Evolutionary conservation across 495 filamentous ascomycete genomes (phyloP).

Genomic region (Melanomma pulvis-pyrius): DNA sequence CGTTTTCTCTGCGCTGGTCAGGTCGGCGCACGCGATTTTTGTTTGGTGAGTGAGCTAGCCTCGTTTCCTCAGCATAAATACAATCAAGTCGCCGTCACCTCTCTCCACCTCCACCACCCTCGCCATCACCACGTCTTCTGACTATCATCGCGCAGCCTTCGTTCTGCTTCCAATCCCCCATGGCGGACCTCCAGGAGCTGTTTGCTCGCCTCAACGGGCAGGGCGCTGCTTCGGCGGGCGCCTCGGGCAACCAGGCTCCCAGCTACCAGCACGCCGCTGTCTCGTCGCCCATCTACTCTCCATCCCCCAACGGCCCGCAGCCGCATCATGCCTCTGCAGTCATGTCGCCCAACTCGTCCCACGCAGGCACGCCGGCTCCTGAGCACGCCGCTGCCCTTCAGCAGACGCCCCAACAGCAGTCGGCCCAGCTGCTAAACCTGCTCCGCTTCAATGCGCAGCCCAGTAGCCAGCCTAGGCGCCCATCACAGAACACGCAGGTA

Average conservation of each 20-base stretch:
- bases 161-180: background rate
- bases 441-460: conserved; percentile 69
- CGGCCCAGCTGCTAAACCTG: conserved; percentile 76
- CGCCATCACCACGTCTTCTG: background rate
- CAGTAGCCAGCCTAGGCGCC: conserved; percentile 25
- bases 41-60: background rate
- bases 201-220: conserved; percentile 39
- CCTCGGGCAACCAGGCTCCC: conserved; percentile 9
- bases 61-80: background rate
- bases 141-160: background rate
- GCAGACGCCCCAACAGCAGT: conserved; percentile 51
- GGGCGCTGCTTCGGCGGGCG: conserved; percentile 8
- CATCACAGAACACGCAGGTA: conserved; percentile 8
- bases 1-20: background rate
- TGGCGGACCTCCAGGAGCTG: conserved; percentile 44
- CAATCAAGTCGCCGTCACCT: background rate
- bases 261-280: conserved; percentile 42
- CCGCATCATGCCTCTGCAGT: conserved; percentile 42
- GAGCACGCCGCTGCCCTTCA: conserved; percentile 16
- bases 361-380: conserved; percentile 52
- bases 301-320: conserved; percentile 40
- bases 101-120: background rate
- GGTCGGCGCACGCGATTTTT: background rate
- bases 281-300: conserved; percentile 46
- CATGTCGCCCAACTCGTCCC: conserved; percentile 46